These are phyloP conservation scores for Tetramitus jugosus DNA, from an alignment of 208 protist genomes.

Conservation along the genomic window DNA sequence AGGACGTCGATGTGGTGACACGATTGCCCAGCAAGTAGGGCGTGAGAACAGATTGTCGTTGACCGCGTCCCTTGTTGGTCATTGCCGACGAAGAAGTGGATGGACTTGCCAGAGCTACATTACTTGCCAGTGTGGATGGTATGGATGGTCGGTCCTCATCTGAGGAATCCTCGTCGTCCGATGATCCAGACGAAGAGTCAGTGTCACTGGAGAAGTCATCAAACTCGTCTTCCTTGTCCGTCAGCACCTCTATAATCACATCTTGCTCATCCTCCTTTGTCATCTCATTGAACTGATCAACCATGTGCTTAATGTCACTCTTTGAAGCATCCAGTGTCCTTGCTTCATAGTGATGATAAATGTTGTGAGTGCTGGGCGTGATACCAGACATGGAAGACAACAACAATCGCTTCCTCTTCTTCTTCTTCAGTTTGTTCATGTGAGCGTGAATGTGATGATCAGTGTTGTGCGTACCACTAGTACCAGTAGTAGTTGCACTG, in stretches of 20 bases:
- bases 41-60: no score
- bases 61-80: no score
- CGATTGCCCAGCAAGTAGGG: no score
- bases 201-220: no score
- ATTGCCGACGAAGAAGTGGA: no score
- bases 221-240: neutral
- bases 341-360: neutral
- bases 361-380: neutral
- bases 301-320: neutral
- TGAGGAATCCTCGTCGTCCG: no score
- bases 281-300: neutral
- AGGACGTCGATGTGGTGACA: no score
- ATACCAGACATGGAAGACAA: neutral
- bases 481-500: neutral
- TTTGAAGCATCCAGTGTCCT: neutral
- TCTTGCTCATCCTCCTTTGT: neutral
- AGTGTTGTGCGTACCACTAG: neutral
- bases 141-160: no score
- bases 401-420: neutral
- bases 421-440: neutral
- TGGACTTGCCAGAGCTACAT: no score
- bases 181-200: no score
- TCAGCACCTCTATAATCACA: neutral
- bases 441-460: neutral
- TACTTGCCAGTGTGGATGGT: no score